Conservation (phyloP, 1,284 basidiomycete genomes). For the Taiwanofungus camphoratus region DNA sequence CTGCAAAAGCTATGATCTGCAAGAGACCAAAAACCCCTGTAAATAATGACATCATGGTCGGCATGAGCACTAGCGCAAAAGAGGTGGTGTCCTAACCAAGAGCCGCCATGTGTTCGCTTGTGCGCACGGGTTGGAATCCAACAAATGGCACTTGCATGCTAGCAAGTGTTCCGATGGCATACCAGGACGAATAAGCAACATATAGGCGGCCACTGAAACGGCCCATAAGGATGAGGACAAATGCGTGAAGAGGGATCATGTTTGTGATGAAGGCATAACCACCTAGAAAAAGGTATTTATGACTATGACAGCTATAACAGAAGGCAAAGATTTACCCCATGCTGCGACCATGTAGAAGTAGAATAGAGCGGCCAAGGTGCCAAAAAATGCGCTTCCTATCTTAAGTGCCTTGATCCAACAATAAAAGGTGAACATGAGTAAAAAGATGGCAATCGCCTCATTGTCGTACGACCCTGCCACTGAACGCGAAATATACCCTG, state of each 20-base stretch:
- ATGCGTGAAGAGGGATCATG: slow-evolving; percentile 96
- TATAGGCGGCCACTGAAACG: slow-evolving; percentile 91
- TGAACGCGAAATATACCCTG: slow-evolving; percentile 97
- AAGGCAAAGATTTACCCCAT: slow-evolving; percentile 67
- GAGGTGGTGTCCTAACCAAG: slow-evolving; percentile 50
- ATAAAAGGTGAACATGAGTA: slow-evolving; percentile 99
- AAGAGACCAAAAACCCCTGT: slow-evolving; percentile 91
- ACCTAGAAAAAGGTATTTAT: slow-evolving; percentile 37
- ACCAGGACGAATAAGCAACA: slow-evolving; percentile 96
- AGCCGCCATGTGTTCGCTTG: slow-evolving; percentile 98
- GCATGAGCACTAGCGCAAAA: not conserved
- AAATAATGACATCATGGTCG: slow-evolving; percentile 6
- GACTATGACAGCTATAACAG: slow-evolving; percentile 5
- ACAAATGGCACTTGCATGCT: slow-evolving; percentile 99
- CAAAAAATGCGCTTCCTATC: slow-evolving; percentile 88
- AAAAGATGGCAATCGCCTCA: slow-evolving; percentile 99
- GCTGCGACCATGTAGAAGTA: slow-evolving; percentile 99
- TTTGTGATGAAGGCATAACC: slow-evolving; percentile 99
- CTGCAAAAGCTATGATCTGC: slow-evolving; percentile 93
- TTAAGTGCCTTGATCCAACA: slow-evolving; percentile 97
- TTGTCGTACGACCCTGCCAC: slow-evolving; percentile 99
- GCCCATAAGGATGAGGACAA: slow-evolving; percentile 96
- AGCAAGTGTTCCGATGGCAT: slow-evolving; percentile 92
- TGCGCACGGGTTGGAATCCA: slow-evolving; percentile 97
- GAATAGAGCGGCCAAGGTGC: slow-evolving; percentile 88